Conservation (phyloP, 164 flowering plant species). For the Liquidambar formosana region DNA sequence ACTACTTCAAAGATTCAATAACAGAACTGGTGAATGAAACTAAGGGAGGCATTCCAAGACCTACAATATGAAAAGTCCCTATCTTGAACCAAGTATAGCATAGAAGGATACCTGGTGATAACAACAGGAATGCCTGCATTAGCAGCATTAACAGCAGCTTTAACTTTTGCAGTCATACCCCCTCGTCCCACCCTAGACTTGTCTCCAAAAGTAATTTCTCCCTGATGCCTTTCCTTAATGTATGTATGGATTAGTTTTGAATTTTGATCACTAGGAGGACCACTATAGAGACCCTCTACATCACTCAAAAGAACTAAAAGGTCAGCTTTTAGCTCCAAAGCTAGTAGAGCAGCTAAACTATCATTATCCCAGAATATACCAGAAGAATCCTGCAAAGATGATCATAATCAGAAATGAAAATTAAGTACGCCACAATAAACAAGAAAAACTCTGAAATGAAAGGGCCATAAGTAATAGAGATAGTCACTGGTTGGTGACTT, state of each 20-base stretch:
- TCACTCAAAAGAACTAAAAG: conserved; percentile 92
- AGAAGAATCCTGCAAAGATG: conserved; percentile 80
- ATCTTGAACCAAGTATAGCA: neutral
- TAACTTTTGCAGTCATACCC: conserved; percentile 99
- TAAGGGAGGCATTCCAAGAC: neutral
- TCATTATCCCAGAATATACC: conserved; percentile 99
- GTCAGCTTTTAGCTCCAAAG: conserved; percentile 92
- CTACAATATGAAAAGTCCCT: neutral
- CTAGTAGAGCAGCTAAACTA: conserved; percentile 91
- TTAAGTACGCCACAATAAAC: neutral
- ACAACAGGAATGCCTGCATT: conserved; percentile 90
- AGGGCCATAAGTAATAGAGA: neutral
- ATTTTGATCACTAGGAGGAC: conserved; percentile 87
- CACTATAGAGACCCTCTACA: conserved; percentile 95
- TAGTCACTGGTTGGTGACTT: no score
- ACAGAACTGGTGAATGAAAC: conserved; percentile 1
- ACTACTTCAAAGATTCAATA: no score
- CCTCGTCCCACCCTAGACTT: conserved; percentile 98
- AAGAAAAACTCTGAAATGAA: no score
- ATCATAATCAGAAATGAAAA: conserved; percentile 10
- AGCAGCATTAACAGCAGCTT: conserved; percentile 90
- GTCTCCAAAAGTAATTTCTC: conserved; percentile 88
- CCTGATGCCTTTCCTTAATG: conserved; percentile 69
- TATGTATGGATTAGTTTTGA: conserved; percentile 89
- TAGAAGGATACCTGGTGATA: conserved; percentile 68